phyloP scores from a whole-genome alignment of 2,329 filamentous ascomycete genomes.

The Xylariaceae sp. region DNA sequence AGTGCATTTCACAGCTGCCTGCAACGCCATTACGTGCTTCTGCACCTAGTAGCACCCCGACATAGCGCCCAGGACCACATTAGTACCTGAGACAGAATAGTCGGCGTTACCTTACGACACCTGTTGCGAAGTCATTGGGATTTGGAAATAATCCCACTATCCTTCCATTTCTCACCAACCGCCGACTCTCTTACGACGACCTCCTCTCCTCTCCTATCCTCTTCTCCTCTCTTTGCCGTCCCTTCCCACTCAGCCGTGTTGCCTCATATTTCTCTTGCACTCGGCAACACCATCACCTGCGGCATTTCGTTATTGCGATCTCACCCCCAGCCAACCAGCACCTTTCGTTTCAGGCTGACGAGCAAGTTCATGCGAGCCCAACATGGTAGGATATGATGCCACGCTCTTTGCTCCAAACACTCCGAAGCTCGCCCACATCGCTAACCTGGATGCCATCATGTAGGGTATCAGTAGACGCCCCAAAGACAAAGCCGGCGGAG shows the following conservation, averaged over 20 bases:
- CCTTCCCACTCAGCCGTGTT: not conserved
- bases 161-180: too few species aligned
- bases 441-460: slow-evolving; percentile 15
- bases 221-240: too few species aligned
- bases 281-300: slow-evolving; percentile 1
- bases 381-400: slow-evolving; percentile 25
- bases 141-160: too few species aligned
- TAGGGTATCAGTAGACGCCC: slow-evolving; percentile 51
- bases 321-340: not conserved
- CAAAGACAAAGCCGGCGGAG: slow-evolving; percentile 46
- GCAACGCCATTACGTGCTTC: too few species aligned
- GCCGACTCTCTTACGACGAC: too few species aligned
- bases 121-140: too few species aligned
- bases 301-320: slow-evolving; percentile 4
- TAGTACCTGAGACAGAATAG: too few species aligned
- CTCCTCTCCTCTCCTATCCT: too few species aligned
- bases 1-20: too few species aligned
- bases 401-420: not conserved
- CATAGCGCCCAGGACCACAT: too few species aligned
- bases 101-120: too few species aligned
- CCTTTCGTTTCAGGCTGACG: slow-evolving; percentile 11
- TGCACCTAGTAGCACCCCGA: too few species aligned
- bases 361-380: slow-evolving; percentile 30
- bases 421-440: slow-evolving; percentile 1
- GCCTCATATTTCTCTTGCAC: slow-evolving; percentile 1